phyloP scores from a whole-genome alignment of 2,329 filamentous ascomycete species.

The Penicillium crustosum region DNA sequence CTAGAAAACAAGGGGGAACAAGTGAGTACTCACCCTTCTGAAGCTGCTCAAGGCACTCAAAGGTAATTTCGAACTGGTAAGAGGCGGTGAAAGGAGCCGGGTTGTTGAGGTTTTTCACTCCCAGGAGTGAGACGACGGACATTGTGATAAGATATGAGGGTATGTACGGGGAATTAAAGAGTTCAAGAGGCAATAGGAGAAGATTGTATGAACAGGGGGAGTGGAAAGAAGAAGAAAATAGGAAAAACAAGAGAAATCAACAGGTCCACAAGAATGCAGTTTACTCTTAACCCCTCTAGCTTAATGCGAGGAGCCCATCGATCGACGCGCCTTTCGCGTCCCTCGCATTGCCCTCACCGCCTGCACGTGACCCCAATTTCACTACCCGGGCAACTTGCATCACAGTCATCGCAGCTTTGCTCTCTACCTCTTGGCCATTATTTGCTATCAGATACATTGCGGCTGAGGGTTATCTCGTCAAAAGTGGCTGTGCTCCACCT shows the following conservation, averaged over 20 bases:
- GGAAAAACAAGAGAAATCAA: conserved; percentile 19
- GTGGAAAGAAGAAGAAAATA: conserved; percentile 16
- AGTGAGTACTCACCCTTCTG: conserved; percentile 70
- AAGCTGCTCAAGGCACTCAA: conserved; percentile 91
- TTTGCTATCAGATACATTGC: conserved; percentile 6
- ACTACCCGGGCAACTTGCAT: conserved; percentile 12
- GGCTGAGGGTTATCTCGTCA: conserved; percentile 3
- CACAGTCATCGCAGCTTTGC: conserved; percentile 4
- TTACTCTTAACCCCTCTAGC: conserved; percentile 18
- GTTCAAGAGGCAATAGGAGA: conserved; percentile 14
- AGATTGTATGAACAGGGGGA: conserved; percentile 4
- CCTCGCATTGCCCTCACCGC: conserved; percentile 34
- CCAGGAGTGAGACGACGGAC: conserved; percentile 95
- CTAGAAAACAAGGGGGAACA: background rate
- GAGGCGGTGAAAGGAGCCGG: conserved; percentile 88
- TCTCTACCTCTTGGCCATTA: background rate
- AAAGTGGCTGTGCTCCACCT: conserved; percentile 12
- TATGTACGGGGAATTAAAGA: conserved; percentile 18
- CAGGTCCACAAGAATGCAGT: conserved; percentile 27
- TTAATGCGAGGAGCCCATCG: conserved; percentile 23
- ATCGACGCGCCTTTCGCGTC: conserved; percentile 31
- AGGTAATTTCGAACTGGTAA: conserved; percentile 98
- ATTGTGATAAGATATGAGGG: conserved; percentile 54
- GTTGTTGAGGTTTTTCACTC: conserved; percentile 96
- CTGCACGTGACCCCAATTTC: conserved; percentile 31